Base-by-base conservation (phyloP, 2,329 filamentous ascomycete species). In the Alternaria gaisen region DNA sequence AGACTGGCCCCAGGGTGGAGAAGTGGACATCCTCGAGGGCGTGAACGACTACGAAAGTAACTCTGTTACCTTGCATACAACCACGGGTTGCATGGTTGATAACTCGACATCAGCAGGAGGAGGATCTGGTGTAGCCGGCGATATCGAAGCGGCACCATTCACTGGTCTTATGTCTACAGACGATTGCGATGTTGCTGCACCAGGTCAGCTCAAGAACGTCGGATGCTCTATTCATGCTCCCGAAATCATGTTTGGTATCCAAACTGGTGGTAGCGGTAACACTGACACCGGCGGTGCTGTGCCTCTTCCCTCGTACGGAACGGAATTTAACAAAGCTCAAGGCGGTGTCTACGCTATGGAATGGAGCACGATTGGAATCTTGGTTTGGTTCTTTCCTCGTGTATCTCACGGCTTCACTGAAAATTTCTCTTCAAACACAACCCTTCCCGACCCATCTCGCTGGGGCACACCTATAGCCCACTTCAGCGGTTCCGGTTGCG, bases 121-220 rank as follows among this genome's bases (percentile, higher is more conserved):
- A 20, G 26, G 50, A 32, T 54, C 34, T 8, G 41, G 51, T 24
- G 57, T 20, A 24, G 36, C 18, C 12, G 44, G 50, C n/a, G 32
- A 43, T 16, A 46, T 28, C 5, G 32, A 47, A 41, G n/a, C 24
- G 12, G 11, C 26, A 7, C 26, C 63, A 4, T 85, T 73, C 79
- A 77, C 32, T 9, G 86, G 86, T 20, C 73, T 67, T 3, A 70
- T 85, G 51, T 72, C 78, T 9, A 82, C 82, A 0, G 76, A 76
- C 2, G 78, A 83, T 58, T 86, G 85, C 70, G 80, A 84, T 62
- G 77, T 82, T 54, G 57, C 61, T 2, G 69, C 71, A 1, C 12
- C 58, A 7, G 58, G 58, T 30, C 72, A 75, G 47, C 54, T 11
- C 18, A 72, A 73, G 52, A 77, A 77, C 51, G 73, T 72, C 41